Evolutionary conservation across 225 moss, liverwort and hornwort genomes (phyloP), one percentile per base, ranked within the genome.

Genomic region (Ulota crispa): DNA sequence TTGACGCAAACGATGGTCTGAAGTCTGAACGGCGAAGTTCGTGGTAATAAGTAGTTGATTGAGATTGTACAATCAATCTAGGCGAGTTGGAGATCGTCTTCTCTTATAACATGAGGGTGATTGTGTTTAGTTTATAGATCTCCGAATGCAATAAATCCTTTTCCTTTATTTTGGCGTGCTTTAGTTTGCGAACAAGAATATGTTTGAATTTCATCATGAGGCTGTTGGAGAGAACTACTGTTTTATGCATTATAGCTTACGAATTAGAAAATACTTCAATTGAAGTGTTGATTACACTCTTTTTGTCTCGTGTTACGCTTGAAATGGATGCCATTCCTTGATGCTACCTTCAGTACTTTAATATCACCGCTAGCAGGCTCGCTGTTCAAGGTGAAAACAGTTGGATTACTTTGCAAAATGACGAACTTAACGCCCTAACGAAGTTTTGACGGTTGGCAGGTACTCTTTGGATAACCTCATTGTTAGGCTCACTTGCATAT

Each of bases 401-500:
- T 36, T 56, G 43, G 8, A 16, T 47, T 23, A 3, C 41, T 67
- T 26, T 74, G 52, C 59, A 76, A 11, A 30, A 37, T 52, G 39
- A n/a, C 2, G 18, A 65, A 30, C 13, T 73, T 36, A 14, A 26
- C 76, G 19, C 7, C 67, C 21, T 78, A 21, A 65, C 30, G 55
- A 2, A 61, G 41, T 41, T 45, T 1, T 84, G 75, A 65, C 7
- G 42, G 13, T 15, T 72, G 81, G 85, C 89, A 93, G 93, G 93
- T 66, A 67, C 87, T n/a, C 79, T 94, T 24, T 94, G 96, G 93
- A 92, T 88, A 32, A 83, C 82, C 26, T 86, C 94, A 52, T 84
- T 96, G 45, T 7, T 88, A 73, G 91, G 92, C 26, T 94, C 93
- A 36, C 86, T 94, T 27, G 93, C 92, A 6, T 94, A 90, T 82